Percentiles rank a stretch among this genome's conserved stretches.
Conservation (phyloP, 306 rosid genomes). For the Dalbergia oliveri region DNA sequence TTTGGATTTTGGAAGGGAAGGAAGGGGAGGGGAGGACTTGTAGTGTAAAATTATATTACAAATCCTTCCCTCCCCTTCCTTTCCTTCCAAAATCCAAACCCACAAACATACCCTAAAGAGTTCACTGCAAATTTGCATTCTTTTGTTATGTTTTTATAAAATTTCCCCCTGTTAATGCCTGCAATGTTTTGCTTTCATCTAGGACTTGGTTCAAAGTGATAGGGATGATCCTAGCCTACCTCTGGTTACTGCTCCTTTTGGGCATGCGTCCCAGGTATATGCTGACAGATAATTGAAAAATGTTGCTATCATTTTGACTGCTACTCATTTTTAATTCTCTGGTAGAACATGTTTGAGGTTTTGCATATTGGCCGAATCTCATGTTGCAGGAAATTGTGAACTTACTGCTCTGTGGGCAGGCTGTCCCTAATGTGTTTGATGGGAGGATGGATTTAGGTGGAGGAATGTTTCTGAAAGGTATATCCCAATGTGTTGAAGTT, state of each 20-base stretch:
- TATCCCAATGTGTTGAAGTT: constrained; percentile 78
- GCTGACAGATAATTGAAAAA: constrained; percentile 17
- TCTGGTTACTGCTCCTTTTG: constrained; percentile 91
- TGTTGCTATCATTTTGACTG: background rate
- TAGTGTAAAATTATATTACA: too few relatives aligned
- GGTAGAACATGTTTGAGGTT: constrained; percentile 20
- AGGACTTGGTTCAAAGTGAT: constrained; percentile 82
- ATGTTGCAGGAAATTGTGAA: constrained; percentile 85
- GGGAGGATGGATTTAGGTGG: constrained; percentile 91
- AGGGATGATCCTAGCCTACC: constrained; percentile 91
- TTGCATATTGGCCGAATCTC: constrained; percentile 28
- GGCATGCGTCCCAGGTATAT: constrained; percentile 92
- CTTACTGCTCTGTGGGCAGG: constrained; percentile 85
- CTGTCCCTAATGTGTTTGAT: constrained; percentile 86
- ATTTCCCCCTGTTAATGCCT: constrained; percentile 26
- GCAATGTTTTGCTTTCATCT: constrained; percentile 28
- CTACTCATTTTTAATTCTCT: constrained; percentile 31
- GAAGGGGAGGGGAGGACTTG: too few relatives aligned
- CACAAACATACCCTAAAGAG: too few relatives aligned
- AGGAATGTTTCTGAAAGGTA: constrained; percentile 85
- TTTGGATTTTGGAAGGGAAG: too few relatives aligned
- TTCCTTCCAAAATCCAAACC: too few relatives aligned
- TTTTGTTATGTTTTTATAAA: constrained; percentile 28
- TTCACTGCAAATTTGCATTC: constrained; percentile 8
- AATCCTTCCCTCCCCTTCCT: too few relatives aligned